A percentile compares a stretch with the other conserved stretches of the same genome.
phyloP scores from a whole-genome alignment of 1,139 yeast genomes.

The Blastobotrys arbuscula region DNA sequence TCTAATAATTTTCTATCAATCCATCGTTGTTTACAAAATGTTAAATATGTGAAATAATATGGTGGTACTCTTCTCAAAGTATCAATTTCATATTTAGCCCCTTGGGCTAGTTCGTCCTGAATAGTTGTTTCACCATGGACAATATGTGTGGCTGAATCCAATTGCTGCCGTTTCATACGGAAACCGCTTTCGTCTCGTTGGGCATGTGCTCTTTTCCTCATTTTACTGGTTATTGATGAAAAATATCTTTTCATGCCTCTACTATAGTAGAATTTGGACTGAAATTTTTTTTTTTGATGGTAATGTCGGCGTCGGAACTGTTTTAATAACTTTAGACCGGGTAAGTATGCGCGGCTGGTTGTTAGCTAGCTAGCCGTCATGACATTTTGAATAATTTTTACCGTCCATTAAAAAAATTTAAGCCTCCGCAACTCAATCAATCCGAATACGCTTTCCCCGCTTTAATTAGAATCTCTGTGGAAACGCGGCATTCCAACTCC shows the following conservation, averaged over 20 bases:
- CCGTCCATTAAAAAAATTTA: no score
- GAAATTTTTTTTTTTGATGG: no score
- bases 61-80: conserved; percentile 65
- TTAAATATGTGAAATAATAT: conserved; percentile 80
- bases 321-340: no score
- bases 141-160: conserved; percentile 20
- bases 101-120: conserved; percentile 33
- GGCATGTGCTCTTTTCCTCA: conserved; percentile 5
- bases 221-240: background rate
- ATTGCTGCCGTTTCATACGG: conserved; percentile 25
- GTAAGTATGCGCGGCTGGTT: no score
- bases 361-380: no score
- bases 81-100: conserved; percentile 36
- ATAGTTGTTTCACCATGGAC: conserved; percentile 22
- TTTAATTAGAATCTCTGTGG: no score
- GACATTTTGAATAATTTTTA: no score
- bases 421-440: no score
- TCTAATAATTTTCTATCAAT: conserved; percentile 72
- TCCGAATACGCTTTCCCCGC: no score
- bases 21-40: conserved; percentile 93
- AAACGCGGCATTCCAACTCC: no score
- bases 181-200: conserved; percentile 26
- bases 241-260: background rate
- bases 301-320: no score
- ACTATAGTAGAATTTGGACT: no score